phyloP scores from a whole-genome alignment of 2,329 filamentous ascomycete genomes.

The Magnaporthiopsis incrustans region DNA sequence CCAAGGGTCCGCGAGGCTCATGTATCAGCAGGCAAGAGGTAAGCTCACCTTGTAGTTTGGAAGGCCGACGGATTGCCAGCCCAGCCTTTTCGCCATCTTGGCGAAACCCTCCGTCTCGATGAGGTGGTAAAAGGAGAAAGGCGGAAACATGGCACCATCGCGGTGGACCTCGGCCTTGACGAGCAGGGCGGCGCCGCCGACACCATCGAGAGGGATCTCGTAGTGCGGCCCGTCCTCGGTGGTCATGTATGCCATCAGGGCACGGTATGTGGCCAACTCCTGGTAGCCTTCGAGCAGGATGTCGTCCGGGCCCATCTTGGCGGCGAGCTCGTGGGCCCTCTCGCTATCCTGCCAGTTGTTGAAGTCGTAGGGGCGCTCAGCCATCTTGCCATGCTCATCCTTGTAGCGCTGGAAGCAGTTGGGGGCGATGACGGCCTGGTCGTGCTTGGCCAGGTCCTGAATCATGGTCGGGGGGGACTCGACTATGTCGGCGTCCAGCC shows the following conservation, averaged over 20 bases:
- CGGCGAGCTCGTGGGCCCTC: constrained; percentile 65
- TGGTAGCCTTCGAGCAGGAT: constrained; percentile 89
- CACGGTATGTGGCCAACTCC: constrained; percentile 86
- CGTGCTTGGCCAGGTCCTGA: constrained; percentile 79
- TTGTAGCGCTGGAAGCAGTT: constrained; percentile 91
- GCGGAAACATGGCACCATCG: constrained; percentile 96
- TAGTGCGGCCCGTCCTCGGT: constrained; percentile 44
- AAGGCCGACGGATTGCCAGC: constrained; percentile 78
- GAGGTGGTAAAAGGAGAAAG: constrained; percentile 92
- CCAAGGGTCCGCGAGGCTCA: neutral
- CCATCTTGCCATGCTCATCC: constrained; percentile 59
- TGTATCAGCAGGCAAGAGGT: neutral
- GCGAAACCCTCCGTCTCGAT: constrained; percentile 98
- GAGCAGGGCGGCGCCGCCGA: constrained; percentile 84
- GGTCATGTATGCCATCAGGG: constrained; percentile 80
- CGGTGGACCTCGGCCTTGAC: constrained; percentile 96
- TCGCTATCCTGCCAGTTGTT: constrained; percentile 96
- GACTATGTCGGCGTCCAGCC: constrained; percentile 87
- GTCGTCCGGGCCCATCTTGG: constrained; percentile 81
- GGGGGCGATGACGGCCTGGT: constrained; percentile 86
- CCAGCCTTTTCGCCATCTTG: constrained; percentile 87
- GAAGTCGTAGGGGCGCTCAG: constrained; percentile 85
- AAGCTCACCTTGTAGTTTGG: constrained; percentile 86
- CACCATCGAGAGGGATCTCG: constrained; percentile 77
- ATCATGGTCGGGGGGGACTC: constrained; percentile 81